phyloP scores from a whole-genome alignment of 148 eudicot genomes.

The Rheum nobile region DNA sequence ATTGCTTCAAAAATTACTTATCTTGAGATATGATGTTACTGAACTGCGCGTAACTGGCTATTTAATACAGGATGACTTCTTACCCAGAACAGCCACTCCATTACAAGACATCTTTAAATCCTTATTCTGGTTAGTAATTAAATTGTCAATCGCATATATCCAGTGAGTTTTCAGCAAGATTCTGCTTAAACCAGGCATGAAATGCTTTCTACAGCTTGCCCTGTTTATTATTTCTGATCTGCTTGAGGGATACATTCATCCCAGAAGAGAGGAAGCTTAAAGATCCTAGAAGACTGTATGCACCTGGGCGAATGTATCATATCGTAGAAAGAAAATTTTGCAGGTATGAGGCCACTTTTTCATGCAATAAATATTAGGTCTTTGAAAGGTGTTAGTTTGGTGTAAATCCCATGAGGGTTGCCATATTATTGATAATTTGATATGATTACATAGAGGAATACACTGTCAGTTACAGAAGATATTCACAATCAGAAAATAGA shows the following conservation, averaged over 20 bases:
- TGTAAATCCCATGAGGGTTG: too few relatives aligned
- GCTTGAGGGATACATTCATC: slow-evolving; percentile 89
- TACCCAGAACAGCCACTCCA: slow-evolving; percentile 75
- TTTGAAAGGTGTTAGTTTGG: too few relatives aligned
- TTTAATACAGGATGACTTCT: slow-evolving; percentile 57
- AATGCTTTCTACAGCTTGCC: slow-evolving; percentile 84
- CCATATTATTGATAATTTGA: too few relatives aligned
- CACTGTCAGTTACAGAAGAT: too few relatives aligned
- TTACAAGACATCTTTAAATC: slow-evolving; percentile 71
- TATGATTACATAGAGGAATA: too few relatives aligned
- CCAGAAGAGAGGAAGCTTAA: slow-evolving; percentile 67
- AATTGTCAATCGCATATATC: neutral
- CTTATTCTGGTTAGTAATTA: slow-evolving; percentile 50
- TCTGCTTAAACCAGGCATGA: slow-evolving; percentile 36
- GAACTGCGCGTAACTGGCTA: neutral
- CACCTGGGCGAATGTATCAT: slow-evolving; percentile 94
- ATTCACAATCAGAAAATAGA: too few relatives aligned
- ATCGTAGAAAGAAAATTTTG: slow-evolving; percentile 93
- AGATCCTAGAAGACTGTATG: slow-evolving; percentile 83
- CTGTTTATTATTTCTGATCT: slow-evolving; percentile 65
- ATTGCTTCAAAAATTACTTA: neutral
- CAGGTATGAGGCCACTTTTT: slow-evolving; percentile 33
- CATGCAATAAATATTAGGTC: neutral
- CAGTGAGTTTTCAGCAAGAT: neutral
- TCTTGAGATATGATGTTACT: neutral